phyloP scores from a whole-genome alignment of 176 grass and related monocot genomes.

The Aegilops bicornis region DNA sequence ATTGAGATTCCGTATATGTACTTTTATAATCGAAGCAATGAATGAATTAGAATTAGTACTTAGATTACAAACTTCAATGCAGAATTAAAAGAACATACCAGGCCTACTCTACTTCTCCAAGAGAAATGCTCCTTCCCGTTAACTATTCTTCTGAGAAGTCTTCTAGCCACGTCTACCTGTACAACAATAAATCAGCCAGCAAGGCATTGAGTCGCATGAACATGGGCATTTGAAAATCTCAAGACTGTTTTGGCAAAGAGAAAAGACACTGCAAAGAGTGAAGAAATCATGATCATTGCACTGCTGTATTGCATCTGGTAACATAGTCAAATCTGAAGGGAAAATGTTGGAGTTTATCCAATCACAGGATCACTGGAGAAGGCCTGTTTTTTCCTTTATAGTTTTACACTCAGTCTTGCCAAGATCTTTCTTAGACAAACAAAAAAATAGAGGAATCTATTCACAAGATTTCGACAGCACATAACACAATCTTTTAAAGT shows the following conservation, averaged over 20 bases:
- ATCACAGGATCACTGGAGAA: not conserved
- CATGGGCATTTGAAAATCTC: slow-evolving; percentile 27
- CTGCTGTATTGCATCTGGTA: not conserved
- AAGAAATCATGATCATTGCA: slow-evolving; percentile 5
- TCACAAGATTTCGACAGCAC: not conserved
- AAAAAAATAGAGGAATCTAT: not conserved
- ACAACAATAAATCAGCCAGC: slow-evolving; percentile 22
- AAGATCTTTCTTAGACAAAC: not conserved
- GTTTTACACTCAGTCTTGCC: not conserved
- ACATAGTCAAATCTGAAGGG: slow-evolving; percentile 5
- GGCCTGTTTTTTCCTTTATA: not conserved
- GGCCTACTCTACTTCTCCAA: slow-evolving; percentile 93
- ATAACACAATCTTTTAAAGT: not conserved
- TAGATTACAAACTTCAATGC: not conserved
- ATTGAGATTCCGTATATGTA: not conserved
- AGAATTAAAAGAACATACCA: slow-evolving; percentile 54
- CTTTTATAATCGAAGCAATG: not conserved
- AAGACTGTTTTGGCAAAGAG: slow-evolving; percentile 1
- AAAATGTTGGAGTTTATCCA: not conserved
- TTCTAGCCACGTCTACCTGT: slow-evolving; percentile 85
- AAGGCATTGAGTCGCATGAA: not conserved
- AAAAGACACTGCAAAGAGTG: not conserved
- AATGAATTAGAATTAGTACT: slow-evolving; percentile 15
- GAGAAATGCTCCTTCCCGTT: slow-evolving; percentile 63
- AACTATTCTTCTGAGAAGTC: slow-evolving; percentile 70